phyloP scores from a whole-genome alignment of 352 stramenopile genomes.

The Phytopythium vexans region DNA sequence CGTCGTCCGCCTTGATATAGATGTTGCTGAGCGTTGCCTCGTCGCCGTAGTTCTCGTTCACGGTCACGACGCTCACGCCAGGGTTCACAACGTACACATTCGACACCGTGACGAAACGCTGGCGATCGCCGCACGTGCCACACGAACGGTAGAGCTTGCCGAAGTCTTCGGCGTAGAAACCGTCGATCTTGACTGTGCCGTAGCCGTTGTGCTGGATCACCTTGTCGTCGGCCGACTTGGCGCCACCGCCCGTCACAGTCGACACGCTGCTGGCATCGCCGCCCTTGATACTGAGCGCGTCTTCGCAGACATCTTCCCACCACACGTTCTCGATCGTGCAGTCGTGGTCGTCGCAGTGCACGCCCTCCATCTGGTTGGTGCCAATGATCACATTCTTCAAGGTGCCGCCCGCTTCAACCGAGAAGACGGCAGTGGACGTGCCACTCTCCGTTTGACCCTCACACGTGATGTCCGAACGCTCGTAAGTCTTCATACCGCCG shows the following conservation, averaged over 20 bases:
- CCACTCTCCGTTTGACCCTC: conserved; percentile 20
- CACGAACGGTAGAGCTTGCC: conserved; percentile 45
- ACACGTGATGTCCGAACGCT: conserved; percentile 32
- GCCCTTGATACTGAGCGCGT: conserved; percentile 33
- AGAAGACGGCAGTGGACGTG: conserved; percentile 24
- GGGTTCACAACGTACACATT: conserved; percentile 43
- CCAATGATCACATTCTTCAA: conserved; percentile 45
- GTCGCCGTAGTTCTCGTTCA: conserved; percentile 40
- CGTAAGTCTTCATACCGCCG: conserved; percentile 35
- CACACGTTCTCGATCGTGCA: conserved; percentile 31
- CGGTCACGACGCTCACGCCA: conserved; percentile 31
- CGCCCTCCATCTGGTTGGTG: conserved; percentile 28
- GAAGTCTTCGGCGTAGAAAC: conserved; percentile 39
- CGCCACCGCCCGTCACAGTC: conserved; percentile 32
- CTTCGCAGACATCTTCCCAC: conserved; percentile 38
- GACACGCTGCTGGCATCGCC: conserved; percentile 23
- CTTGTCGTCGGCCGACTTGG: conserved; percentile 45
- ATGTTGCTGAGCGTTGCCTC: conserved; percentile 38
- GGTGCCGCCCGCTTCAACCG: conserved; percentile 26
- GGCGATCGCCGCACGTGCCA: conserved; percentile 30
- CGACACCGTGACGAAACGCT: conserved; percentile 34
- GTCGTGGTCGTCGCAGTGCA: conserved; percentile 27
- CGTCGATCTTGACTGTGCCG: conserved; percentile 37
- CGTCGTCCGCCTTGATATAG: conserved; percentile 22
- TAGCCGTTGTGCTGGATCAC: conserved; percentile 45